These are phyloP conservation scores for Chrysanthemum lavandulifolium DNA, from an alignment of 129 eudicot genomes.

Conservation along the genomic window DNA sequence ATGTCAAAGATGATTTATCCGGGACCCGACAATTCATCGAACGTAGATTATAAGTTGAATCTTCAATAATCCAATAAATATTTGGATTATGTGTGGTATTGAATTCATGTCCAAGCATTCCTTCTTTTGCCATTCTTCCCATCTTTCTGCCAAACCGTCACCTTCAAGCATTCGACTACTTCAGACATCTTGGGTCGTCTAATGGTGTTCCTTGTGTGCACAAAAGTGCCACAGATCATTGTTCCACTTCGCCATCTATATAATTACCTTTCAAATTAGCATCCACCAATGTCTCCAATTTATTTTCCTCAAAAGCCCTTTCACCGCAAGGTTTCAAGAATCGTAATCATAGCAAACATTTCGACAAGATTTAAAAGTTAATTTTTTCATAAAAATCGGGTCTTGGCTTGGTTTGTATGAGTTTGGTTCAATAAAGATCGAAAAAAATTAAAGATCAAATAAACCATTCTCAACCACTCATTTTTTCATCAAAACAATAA, in stretches of 20 bases:
- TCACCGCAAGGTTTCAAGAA: too few relatives aligned
- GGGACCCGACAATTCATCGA: neutral
- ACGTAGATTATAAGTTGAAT: neutral
- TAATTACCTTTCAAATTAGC: slow-evolving; percentile 54
- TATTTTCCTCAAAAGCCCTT: too few relatives aligned
- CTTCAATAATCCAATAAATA: neutral
- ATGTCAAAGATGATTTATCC: neutral
- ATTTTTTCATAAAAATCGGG: too few relatives aligned
- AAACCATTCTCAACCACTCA: too few relatives aligned
- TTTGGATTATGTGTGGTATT: neutral
- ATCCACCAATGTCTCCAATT: slow-evolving; percentile 58
- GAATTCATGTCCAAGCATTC: slow-evolving; percentile 1
- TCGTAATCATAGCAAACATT: too few relatives aligned
- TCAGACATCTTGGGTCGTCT: slow-evolving; percentile 86
- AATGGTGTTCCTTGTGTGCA: slow-evolving; percentile 60
- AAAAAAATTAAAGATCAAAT: too few relatives aligned
- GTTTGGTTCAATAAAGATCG: too few relatives aligned
- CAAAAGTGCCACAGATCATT: slow-evolving; percentile 62
- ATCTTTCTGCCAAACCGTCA: slow-evolving; percentile 71
- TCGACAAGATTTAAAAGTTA: neutral
- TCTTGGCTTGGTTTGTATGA: too few relatives aligned
- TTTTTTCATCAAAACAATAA: too few relatives aligned
- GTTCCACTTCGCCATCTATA: slow-evolving; percentile 52
- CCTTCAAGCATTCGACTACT: slow-evolving; percentile 80
- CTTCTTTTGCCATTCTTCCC: slow-evolving; percentile 81